These are phyloP conservation scores for Erythrobasidium yunnanense DNA, from an alignment of 768 basidiomycete genomes.

Conservation along the genomic window DNA sequence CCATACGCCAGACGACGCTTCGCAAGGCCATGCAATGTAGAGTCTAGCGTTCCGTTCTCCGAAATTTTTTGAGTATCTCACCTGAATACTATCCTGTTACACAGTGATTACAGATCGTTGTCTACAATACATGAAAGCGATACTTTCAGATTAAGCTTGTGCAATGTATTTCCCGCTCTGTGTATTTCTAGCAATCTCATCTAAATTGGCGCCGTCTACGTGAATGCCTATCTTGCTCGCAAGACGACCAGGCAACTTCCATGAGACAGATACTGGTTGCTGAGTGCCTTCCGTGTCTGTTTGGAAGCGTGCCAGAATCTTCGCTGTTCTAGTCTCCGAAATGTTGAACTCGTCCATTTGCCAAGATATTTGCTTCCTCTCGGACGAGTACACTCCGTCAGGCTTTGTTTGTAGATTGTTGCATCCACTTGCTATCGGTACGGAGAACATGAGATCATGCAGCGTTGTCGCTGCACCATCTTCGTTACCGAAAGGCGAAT, in stretches of 20 bases:
- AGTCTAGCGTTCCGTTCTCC: too few species aligned
- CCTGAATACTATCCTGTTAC: too few species aligned
- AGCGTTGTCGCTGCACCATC: slow-evolving; percentile 24
- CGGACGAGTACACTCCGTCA: slow-evolving; percentile 40
- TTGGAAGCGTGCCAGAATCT: slow-evolving; percentile 42
- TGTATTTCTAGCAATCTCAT: slow-evolving; percentile 16
- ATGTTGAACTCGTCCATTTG: slow-evolving; percentile 33
- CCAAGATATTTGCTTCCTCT: slow-evolving; percentile 40
- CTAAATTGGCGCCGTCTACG: slow-evolving; percentile 28
- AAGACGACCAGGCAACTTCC: slow-evolving; percentile 39
- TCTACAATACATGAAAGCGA: too few species aligned
- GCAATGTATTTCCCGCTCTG: slow-evolving; percentile 23
- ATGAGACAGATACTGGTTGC: slow-evolving; percentile 40
- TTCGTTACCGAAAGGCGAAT: slow-evolving; percentile 33
- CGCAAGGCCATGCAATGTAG: too few species aligned
- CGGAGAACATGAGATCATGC: slow-evolving; percentile 39
- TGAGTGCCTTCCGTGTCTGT: slow-evolving; percentile 36
- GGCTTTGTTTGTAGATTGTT: slow-evolving; percentile 45
- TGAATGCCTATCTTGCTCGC: slow-evolving; percentile 41
- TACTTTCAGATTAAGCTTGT: neutral
- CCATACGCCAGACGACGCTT: too few species aligned
- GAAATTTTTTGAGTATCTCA: too few species aligned
- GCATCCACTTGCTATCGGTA: slow-evolving; percentile 38
- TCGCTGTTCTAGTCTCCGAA: slow-evolving; percentile 22
- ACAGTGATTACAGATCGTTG: too few species aligned